Base-by-base conservation (phyloP, 192 early-diverging fungal genomes). In the Blastocladiella britannica region DNA sequence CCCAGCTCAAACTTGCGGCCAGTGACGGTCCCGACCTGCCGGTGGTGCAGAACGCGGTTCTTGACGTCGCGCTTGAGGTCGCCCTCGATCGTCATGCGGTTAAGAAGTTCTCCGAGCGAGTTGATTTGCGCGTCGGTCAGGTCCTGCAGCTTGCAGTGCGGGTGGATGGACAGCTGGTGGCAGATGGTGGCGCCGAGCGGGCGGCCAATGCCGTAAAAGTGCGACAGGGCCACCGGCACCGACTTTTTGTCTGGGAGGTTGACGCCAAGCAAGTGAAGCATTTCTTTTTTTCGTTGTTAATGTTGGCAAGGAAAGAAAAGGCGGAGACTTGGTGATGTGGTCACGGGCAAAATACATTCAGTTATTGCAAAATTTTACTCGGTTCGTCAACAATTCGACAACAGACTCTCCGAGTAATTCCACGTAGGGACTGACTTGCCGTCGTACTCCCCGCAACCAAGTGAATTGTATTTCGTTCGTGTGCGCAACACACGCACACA, bases 181-280 rank as follows among this genome's bases (percentile, higher is more conserved):
- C 91, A 90, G 52, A 97, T 70, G 60, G 77, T 71, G 26, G 72
- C 65, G 26, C 81, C 82, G 9, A 84, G 86, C 55, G 71, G 67
- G 43, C 73, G 75, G 18, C 93, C 93, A 62, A 97, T 85, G 25
- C 93, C 93, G 63, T 91, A 91, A 63, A 97, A 90, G 52, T 84
- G 81, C 55, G 79, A 79, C 20, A 90, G 76, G 30, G 85, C 84
- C n/a, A 86, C 82, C 0, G 76, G 74, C 55, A 91, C 86, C 26
- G 83, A 61, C 72, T 90, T 90, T 53, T 80, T 67, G 75, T 94
- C 91, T 23, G 91, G 91, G 47, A 94, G 75, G 71, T 94, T 94
- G 60, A 94, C 87, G 61, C 91, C 91, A 53, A 94, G 78, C 58
- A 94, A 70, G 71, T 89, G 88, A 67, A 94, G 70, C 84, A 87